phyloP scores from a whole-genome alignment of 495 filamentous ascomycete genomes.

The Penicillium crystallinum region DNA sequence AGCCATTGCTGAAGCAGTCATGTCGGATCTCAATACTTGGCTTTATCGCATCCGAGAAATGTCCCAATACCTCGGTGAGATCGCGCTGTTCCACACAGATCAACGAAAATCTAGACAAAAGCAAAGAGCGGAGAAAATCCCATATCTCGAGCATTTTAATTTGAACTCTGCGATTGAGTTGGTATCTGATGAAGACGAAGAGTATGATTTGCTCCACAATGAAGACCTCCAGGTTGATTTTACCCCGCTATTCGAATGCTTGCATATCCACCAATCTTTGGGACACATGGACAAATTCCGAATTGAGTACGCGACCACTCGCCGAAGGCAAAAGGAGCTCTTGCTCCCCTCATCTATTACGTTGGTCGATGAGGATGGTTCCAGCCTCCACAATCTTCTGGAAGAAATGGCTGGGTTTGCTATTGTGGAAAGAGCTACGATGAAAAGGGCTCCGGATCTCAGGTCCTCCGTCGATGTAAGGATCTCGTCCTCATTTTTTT shows the following conservation, averaged over 20 bases:
- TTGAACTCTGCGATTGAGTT: slow-evolving; percentile 95
- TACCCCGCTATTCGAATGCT: slow-evolving; percentile 86
- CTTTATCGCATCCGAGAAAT: slow-evolving; percentile 94
- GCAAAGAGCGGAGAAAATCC: slow-evolving; percentile 64
- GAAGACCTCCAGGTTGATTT: slow-evolving; percentile 93
- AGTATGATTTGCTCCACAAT: slow-evolving; percentile 91
- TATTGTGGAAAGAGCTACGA: slow-evolving; percentile 90
- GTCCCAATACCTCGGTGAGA: slow-evolving; percentile 88
- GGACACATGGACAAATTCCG: slow-evolving; percentile 89
- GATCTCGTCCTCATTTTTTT: neutral
- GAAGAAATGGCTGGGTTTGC: slow-evolving; percentile 95
- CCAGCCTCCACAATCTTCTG: slow-evolving; percentile 75
- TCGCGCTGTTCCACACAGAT: slow-evolving; percentile 95
- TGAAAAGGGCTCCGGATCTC: slow-evolving; percentile 76
- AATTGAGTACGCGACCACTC: slow-evolving; percentile 81
- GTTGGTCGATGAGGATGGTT: slow-evolving; percentile 66
- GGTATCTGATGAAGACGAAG: slow-evolving; percentile 89
- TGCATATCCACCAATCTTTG: slow-evolving; percentile 94
- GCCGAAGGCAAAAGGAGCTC: slow-evolving; percentile 86
- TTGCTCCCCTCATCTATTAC: slow-evolving; percentile 69
- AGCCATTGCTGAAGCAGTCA: slow-evolving; percentile 90
- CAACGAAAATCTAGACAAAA: slow-evolving; percentile 79
- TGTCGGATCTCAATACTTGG: slow-evolving; percentile 97
- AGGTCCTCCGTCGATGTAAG: slow-evolving; percentile 76
- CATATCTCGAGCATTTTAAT: slow-evolving; percentile 73